Evolutionary conservation across 306 rosid species (phyloP).

Genomic region (Fragaria iinumae): DNA sequence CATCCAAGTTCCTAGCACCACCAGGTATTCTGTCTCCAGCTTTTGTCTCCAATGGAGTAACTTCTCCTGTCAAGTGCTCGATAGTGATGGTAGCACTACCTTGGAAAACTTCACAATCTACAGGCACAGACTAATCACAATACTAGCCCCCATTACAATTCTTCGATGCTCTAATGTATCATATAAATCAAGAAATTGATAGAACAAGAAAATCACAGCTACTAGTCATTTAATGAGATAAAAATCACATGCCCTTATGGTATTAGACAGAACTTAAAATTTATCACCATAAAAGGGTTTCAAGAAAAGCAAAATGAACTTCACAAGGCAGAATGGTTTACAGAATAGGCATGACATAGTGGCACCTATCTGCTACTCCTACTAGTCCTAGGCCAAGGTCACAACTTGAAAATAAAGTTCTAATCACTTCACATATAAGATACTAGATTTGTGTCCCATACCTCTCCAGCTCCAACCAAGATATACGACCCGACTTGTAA

Average conservation of each 20-base stretch:
- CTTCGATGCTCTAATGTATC: slow-evolving; percentile 42
- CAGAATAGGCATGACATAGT: neutral
- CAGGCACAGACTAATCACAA: slow-evolving; percentile 99
- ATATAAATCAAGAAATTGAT: neutral
- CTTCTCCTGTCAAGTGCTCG: slow-evolving; percentile 97
- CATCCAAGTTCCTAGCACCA: slow-evolving; percentile 97
- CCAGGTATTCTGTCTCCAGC: slow-evolving; percentile 94
- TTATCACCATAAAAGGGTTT: neutral
- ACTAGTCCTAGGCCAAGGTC: neutral
- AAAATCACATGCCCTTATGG: neutral
- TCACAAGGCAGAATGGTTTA: neutral
- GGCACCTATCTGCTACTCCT: neutral
- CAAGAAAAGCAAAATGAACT: neutral
- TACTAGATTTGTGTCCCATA: slow-evolving; percentile 32
- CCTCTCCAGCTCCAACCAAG: slow-evolving; percentile 95
- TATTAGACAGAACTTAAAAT: neutral
- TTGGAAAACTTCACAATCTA: slow-evolving; percentile 95
- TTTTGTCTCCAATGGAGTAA: slow-evolving; percentile 80
- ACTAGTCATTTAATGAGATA: slow-evolving; percentile 3
- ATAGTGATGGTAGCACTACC: slow-evolving; percentile 90
- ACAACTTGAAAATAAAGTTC: neutral
- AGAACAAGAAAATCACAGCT: too few species aligned
- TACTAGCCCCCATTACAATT: slow-evolving; percentile 54
- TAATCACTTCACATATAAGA: slow-evolving; percentile 13
- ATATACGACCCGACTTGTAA: slow-evolving; percentile 74